Evolutionary conservation across 768 basidiomycete species (phyloP).

Genomic region (Calocera cornea): DNA sequence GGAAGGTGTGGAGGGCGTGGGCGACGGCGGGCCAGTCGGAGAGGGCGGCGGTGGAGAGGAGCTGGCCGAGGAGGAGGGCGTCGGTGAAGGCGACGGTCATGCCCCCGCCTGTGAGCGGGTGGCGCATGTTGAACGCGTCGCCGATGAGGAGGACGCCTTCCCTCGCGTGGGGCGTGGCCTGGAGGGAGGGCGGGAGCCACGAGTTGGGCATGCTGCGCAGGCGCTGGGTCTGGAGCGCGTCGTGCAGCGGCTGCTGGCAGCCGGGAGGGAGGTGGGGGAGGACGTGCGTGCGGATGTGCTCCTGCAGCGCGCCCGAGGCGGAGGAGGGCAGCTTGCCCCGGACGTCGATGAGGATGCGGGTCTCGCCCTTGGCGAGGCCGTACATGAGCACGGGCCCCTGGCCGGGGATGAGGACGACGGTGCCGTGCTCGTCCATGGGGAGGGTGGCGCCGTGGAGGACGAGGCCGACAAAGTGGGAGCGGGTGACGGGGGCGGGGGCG

Average conservation of each 20-base stretch:
- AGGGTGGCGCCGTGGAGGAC: slow-evolving; percentile 63
- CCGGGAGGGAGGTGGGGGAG: slow-evolving; percentile 67
- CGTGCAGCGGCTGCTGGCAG: slow-evolving; percentile 49
- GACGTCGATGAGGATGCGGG: slow-evolving; percentile 85
- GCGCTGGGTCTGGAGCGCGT: slow-evolving; percentile 63
- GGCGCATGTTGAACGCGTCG: slow-evolving; percentile 98
- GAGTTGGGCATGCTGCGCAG: slow-evolving; percentile 91
- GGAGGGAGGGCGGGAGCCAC: slow-evolving; percentile 69
- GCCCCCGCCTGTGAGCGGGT: slow-evolving; percentile 89
- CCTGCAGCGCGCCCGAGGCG: slow-evolving; percentile 26
- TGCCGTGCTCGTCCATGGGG: slow-evolving; percentile 67
- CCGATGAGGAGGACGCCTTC: slow-evolving; percentile 75
- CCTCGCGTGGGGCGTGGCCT: slow-evolving; percentile 37
- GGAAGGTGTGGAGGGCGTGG: slow-evolving; percentile 52
- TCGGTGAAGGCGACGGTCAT: slow-evolving; percentile 95
- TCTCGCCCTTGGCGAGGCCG: slow-evolving; percentile 79
- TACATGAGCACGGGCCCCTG: slow-evolving; percentile 85
- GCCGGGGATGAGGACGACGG: slow-evolving; percentile 66
- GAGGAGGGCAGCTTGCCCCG: slow-evolving; percentile 61
- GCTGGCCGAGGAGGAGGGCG: slow-evolving; percentile 52
- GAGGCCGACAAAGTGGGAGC: slow-evolving; percentile 73
- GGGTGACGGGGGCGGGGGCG: slow-evolving; percentile 27
- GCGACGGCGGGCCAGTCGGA: slow-evolving; percentile 26
- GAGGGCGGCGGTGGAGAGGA: slow-evolving; percentile 28
- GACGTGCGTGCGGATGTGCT: slow-evolving; percentile 56